phyloP scores from a whole-genome alignment of 495 filamentous ascomycete genomes.

The Tuber magnatum region DNA sequence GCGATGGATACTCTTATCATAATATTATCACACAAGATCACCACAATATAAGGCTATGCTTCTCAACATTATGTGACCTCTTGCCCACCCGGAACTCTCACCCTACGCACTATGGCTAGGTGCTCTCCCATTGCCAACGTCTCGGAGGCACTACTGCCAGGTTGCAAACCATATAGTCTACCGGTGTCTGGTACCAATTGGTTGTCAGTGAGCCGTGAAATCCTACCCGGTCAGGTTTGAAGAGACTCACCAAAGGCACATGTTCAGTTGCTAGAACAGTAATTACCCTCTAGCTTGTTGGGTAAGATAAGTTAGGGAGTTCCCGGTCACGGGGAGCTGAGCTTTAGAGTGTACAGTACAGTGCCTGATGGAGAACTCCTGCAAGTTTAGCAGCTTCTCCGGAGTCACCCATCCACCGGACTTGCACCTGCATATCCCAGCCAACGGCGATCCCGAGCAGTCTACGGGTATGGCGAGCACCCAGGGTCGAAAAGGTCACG shows the following conservation, averaged over 20 bases:
- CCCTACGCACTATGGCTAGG: neutral
- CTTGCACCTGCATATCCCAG: constrained; percentile 7
- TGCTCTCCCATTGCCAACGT: neutral
- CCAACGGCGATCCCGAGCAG: neutral
- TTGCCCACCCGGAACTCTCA: neutral
- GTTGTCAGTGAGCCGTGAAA: neutral
- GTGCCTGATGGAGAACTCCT: neutral
- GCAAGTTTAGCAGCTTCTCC: neutral
- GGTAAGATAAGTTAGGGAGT: neutral
- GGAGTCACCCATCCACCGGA: too few species aligned
- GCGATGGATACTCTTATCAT: constrained; percentile 5
- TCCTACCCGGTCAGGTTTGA: neutral
- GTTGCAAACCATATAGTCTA: neutral
- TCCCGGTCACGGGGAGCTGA: constrained; percentile 3
- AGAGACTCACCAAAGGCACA: constrained; percentile 7
- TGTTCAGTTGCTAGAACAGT: constrained; percentile 13
- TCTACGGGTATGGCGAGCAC: neutral
- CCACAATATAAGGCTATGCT: neutral
- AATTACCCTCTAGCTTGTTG: constrained; percentile 12
- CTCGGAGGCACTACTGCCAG: neutral
- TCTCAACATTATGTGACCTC: neutral
- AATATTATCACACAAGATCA: constrained; percentile 2
- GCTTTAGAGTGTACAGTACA: too few species aligned
- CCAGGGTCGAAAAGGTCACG: constrained; percentile 4
- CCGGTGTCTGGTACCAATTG: neutral